phyloP scores from a whole-genome alignment of 2,329 filamentous ascomycete genomes.

The Aphanocladium album region DNA sequence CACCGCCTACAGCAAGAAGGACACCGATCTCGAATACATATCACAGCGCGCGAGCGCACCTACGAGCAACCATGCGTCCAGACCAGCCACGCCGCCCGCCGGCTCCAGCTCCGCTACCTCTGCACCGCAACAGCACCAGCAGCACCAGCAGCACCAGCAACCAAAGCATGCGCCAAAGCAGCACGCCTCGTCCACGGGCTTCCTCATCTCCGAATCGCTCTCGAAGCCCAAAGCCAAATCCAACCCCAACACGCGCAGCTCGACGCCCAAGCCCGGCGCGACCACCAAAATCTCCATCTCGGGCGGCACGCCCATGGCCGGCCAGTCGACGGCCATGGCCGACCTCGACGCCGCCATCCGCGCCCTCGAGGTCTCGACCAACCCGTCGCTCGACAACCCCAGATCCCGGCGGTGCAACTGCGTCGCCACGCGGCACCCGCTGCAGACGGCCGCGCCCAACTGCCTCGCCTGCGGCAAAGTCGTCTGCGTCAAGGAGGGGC shows the following conservation, averaged over 20 bases:
- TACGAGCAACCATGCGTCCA: slow-evolving; percentile 32
- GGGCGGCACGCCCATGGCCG: slow-evolving; percentile 77
- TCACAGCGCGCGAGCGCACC: slow-evolving; percentile 40
- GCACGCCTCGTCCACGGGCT: slow-evolving; percentile 60
- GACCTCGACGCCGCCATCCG: slow-evolving; percentile 79
- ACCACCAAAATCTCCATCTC: slow-evolving; percentile 66
- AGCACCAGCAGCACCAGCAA: slow-evolving; percentile 17
- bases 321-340: slow-evolving; percentile 66
- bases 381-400: slow-evolving; percentile 58
- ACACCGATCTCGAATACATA: slow-evolving; percentile 68
- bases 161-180: slow-evolving; percentile 41
- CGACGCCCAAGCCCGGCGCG: slow-evolving; percentile 46
- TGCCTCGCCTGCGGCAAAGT: slow-evolving; percentile 92
- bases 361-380: slow-evolving; percentile 84
- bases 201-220: slow-evolving; percentile 71
- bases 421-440: slow-evolving; percentile 79
- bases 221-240: slow-evolving; percentile 53
- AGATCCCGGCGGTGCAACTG: slow-evolving; percentile 74
- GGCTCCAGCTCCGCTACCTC: slow-evolving; percentile 17
- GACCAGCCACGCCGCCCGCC: slow-evolving; percentile 28
- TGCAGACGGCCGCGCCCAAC: slow-evolving; percentile 88
- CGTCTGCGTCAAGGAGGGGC: slow-evolving; percentile 86
- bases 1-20: slow-evolving; percentile 68
- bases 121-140: slow-evolving; percentile 12
- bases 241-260: slow-evolving; percentile 46